Evolutionary conservation across 257 asterid species (phyloP).

Genomic region (Solanum chilense): DNA sequence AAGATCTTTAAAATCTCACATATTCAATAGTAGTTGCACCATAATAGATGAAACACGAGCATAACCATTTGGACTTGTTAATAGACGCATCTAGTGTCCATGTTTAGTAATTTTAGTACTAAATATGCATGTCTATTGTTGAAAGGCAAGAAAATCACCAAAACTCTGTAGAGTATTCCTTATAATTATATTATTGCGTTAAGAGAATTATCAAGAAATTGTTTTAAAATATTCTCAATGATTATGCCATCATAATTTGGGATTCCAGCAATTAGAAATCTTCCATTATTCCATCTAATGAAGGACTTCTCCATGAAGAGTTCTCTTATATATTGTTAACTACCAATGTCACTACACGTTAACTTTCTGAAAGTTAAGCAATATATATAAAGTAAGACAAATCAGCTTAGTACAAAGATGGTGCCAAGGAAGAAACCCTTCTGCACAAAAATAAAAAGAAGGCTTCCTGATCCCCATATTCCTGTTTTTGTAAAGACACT

Average conservation of each 20-base stretch:
- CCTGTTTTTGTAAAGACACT: background rate
- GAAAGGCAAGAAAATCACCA: background rate
- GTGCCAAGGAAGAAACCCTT: background rate
- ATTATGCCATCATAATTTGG: background rate
- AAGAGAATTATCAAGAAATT: background rate
- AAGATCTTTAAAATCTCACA: background rate
- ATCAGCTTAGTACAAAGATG: background rate
- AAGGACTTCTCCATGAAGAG: background rate
- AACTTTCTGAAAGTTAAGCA: background rate
- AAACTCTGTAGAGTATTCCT: background rate
- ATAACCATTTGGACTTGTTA: background rate
- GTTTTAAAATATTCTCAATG: background rate
- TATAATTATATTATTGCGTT: background rate
- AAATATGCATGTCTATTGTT: background rate
- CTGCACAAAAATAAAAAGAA: background rate
- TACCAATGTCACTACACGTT: background rate
- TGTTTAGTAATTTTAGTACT: background rate
- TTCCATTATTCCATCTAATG: background rate
- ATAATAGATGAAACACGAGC: background rate
- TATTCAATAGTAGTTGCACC: background rate
- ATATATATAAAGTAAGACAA: background rate
- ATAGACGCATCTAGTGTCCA: background rate
- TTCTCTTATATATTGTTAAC: background rate
- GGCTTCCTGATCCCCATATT: background rate
- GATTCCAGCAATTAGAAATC: background rate